Evolutionary conservation across 352 stramenopile species (phyloP), one percentile per base, ranked within the genome.

Genomic region (Heterotrichella gracilis): DNA sequence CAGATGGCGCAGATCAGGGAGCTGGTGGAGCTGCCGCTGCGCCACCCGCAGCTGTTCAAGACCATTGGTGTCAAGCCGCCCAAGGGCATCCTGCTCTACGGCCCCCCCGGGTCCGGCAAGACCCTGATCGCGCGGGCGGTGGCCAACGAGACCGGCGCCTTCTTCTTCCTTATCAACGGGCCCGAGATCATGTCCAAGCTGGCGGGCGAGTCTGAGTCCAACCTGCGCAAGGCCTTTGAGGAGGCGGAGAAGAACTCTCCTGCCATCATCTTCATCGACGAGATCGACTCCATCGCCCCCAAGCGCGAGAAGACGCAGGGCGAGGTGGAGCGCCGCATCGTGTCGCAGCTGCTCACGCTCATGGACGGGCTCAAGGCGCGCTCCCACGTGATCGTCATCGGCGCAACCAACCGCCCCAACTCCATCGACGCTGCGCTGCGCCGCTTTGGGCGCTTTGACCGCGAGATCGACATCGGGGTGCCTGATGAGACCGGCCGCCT

Each of bases 211-310:
- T 88, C 79, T 0, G 85, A 94, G 73, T 85, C 76, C 70, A 92
- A 93, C 77, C 75, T 91, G 3, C 82, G 90, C 40, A 95, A 96
- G 77, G 89, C 90, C 3, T 98, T 98, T 71, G 88, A 97, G 74
- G 88, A 96, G 76, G 91, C 92, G 0, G 90, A 97, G 79, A 97
- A 98, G 82, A 97, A 98, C 77, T 88, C 89, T 0, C 92, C 93
- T 20, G 85, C 89, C n/a, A 98, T 99, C 76, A 97, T 99, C 73
- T 99, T 99, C 75, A 98, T 99, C 76, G 93, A 99, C 79, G 93
- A 99, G 72, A 97, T 99, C 73, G 93, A 98, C 76, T 97, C 89
- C 13, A 92, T 93, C 74, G 90, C 89, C 3, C 92, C 92, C 0
- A 97, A 96, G 79, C 82, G 92, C 78, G 92, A 98, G 70, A 97